Conservation (phyloP, 2,329 filamentous ascomycete genomes). For the Aspergillus pseudoglaucus region DNA sequence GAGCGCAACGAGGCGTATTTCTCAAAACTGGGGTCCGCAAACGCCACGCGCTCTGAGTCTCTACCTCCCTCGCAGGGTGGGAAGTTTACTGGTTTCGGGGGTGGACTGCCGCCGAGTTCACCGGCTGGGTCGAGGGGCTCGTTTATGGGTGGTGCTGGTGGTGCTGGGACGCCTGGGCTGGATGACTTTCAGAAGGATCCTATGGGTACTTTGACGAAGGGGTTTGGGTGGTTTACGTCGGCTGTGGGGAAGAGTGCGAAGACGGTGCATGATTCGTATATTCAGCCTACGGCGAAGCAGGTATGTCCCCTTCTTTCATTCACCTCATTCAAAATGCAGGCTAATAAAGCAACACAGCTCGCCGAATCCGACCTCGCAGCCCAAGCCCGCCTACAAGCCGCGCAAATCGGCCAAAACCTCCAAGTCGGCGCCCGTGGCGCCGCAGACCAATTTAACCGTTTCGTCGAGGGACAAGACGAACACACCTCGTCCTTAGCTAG, state of each 20-base stretch:
- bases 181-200: conserved; percentile 90
- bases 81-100: conserved; percentile 88
- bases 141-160: conserved; percentile 23
- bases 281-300: conserved; percentile 87
- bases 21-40: conserved; percentile 73
- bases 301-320: conserved; percentile 42
- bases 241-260: conserved; percentile 87
- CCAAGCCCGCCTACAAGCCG: conserved; percentile 56
- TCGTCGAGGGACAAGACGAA: conserved; percentile 69
- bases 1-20: conserved; percentile 81
- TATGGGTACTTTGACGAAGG: conserved; percentile 78
- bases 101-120: conserved; percentile 52
- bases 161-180: conserved; percentile 56
- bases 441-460: conserved; percentile 72
- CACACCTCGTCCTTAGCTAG: conserved; percentile 40
- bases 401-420: conserved; percentile 54
- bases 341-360: conserved; percentile 51
- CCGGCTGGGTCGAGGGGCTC: neutral
- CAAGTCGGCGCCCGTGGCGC: conserved; percentile 63
- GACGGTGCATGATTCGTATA: conserved; percentile 81
- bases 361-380: conserved; percentile 72
- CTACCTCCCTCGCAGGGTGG: conserved; percentile 85
- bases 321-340: conserved; percentile 1
- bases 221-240: conserved; percentile 88
- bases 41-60: conserved; percentile 66